Evolutionary conservation across 345 rosid species (phyloP).

Genomic region (Geranium rotundifolium): DNA sequence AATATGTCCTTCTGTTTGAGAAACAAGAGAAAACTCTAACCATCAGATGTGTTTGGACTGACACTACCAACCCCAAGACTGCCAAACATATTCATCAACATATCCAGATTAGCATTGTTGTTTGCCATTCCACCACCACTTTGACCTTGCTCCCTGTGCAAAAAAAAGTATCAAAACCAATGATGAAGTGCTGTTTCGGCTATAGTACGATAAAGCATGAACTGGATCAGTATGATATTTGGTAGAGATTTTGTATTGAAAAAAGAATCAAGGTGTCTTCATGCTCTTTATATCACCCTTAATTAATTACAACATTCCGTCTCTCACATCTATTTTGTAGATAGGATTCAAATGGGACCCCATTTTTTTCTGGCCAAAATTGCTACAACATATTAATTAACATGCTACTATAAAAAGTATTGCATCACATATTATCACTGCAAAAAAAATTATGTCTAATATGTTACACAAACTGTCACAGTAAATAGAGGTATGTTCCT

Average conservation of each 20-base stretch:
- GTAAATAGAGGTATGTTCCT: background rate
- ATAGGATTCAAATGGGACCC: background rate
- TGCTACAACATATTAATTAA: background rate
- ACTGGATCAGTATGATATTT: too few relatives aligned
- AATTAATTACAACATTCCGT: too few relatives aligned
- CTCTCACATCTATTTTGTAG: too few relatives aligned
- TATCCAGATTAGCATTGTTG: conserved; percentile 43
- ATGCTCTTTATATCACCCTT: too few relatives aligned
- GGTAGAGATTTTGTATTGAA: too few relatives aligned
- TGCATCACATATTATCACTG: background rate
- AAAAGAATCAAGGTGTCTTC: too few relatives aligned
- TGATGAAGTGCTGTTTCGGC: too few relatives aligned
- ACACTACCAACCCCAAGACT: conserved; percentile 70
- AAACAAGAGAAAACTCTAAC: conserved; percentile 18
- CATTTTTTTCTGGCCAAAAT: background rate
- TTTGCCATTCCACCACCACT: conserved; percentile 38
- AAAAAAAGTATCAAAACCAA: background rate
- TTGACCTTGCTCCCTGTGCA: conserved; percentile 44
- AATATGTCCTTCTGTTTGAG: background rate
- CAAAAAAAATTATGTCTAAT: background rate
- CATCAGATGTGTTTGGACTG: conserved; percentile 48
- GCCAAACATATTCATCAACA: conserved; percentile 88
- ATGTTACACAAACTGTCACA: background rate
- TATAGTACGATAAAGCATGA: too few relatives aligned
- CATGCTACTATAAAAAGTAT: too few relatives aligned